phyloP scores from a whole-genome alignment of 768 basidiomycete genomes.

The Cyathus striatus region DNA sequence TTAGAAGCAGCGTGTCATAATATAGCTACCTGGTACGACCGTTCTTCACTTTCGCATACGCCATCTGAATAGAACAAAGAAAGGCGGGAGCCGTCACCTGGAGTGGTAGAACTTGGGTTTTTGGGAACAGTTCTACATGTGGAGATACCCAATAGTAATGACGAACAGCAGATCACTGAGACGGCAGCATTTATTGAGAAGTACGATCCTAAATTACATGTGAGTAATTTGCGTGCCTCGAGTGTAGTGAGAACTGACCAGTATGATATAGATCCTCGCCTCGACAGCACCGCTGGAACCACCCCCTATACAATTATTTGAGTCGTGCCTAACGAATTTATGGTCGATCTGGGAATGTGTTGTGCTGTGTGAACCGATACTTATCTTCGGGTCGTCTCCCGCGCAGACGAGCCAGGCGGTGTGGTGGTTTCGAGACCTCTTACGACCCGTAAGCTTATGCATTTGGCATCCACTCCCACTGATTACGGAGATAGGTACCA shows the following conservation, averaged over 20 bases:
- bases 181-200: constrained; percentile 44
- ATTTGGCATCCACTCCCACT: constrained; percentile 1
- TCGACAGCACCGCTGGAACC: constrained; percentile 54
- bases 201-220: constrained; percentile 50
- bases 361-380: constrained; percentile 82
- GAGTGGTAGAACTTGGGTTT: constrained; percentile 75
- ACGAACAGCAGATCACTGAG: constrained; percentile 70
- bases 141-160: constrained; percentile 60
- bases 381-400: constrained; percentile 78
- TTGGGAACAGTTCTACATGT: constrained; percentile 72
- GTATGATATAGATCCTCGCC: constrained; percentile 53
- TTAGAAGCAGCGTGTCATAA: constrained; percentile 84
- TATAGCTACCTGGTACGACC: constrained; percentile 70
- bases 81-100: constrained; percentile 76
- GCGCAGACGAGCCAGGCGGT: constrained; percentile 81
- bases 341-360: constrained; percentile 95
- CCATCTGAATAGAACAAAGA: constrained; percentile 30
- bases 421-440: constrained; percentile 87
- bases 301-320: constrained; percentile 56
- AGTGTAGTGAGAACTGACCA: constrained; percentile 6
- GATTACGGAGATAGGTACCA: constrained; percentile 54
- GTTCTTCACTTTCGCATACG: neutral
- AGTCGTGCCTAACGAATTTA: constrained; percentile 57
- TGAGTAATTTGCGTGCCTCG: no score
- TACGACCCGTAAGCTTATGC: constrained; percentile 60